Evolutionary conservation across 75 land plant species (phyloP).

Genomic region (Pseudotsuga menziesii): DNA sequence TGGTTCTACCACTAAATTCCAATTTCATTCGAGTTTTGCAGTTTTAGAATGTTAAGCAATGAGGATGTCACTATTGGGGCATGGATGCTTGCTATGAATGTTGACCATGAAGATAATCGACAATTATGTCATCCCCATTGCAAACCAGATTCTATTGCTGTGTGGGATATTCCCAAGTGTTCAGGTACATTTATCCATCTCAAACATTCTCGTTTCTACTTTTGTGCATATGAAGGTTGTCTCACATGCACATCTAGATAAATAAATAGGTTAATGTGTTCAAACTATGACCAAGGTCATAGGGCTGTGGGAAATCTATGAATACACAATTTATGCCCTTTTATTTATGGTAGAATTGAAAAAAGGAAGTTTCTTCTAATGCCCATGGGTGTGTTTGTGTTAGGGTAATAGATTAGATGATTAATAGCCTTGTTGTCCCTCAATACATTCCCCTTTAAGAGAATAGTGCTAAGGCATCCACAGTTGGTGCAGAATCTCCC

Average conservation of each 20-base stretch:
- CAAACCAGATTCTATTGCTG: constrained; percentile 70
- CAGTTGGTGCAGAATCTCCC: too few relatives aligned
- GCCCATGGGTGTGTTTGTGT: too few relatives aligned
- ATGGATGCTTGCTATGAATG: constrained; percentile 97
- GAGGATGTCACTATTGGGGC: constrained; percentile 90
- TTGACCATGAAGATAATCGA: constrained; percentile 72
- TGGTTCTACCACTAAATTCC: constrained; percentile 2
- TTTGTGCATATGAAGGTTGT: not conserved
- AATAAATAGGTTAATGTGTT: not conserved
- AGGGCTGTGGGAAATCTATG: not conserved
- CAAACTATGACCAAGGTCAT: not conserved
- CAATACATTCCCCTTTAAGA: too few relatives aligned
- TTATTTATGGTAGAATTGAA: not conserved
- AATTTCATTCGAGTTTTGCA: constrained; percentile 24
- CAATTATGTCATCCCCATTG: constrained; percentile 69
- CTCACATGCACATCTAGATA: too few relatives aligned
- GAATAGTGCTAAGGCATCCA: too few relatives aligned
- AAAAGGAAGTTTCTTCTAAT: too few relatives aligned
- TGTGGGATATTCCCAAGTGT: constrained; percentile 87
- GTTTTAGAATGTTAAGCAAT: constrained; percentile 82
- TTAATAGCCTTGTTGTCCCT: too few relatives aligned
- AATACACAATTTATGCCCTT: not conserved
- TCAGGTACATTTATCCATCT: constrained; percentile 44
- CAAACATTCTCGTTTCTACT: not conserved
- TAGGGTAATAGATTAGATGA: too few relatives aligned